Evolutionary conservation across 1,284 basidiomycete species (phyloP), one percentile per base, ranked within the genome.

Genomic region (Phellopilus nigrolimitatus): DNA sequence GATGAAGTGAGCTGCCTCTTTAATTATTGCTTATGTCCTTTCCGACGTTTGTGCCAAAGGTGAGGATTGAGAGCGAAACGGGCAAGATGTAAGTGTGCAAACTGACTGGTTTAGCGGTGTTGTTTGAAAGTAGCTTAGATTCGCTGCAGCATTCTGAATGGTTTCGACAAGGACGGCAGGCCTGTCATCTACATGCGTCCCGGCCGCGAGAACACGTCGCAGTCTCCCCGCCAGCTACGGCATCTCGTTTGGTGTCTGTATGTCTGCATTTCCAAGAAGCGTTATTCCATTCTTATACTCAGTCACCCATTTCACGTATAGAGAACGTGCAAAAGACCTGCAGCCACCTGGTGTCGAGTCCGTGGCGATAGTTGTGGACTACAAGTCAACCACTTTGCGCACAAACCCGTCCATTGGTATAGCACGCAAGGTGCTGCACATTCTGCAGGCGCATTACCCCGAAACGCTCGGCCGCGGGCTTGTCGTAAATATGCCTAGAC

Each of bases 391-490:
- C 0, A 91, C 88, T 0, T 72, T 91, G 3, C 77, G 82, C 47
- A 88, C 84, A 13, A 92, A 88, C 63, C 90, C 90, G 4, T 88
- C 88, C 5, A 80, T 91, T 59, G 81, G 82, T 12, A 76, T 87
- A 5, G 88, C 85, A 2, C 72, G 83, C 49, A 89, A 91, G 68
- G 87, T 89, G 1, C 74, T 94, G 19, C 73, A 79, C 55, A 93
- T 97, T 58, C 74, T 97, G 33, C 93, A 95, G 66, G 82, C 91
- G 58, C 91, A 95, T 66, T 97, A 97, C 61, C 86, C 88, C 28
- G 92, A 95, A 69, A 86, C 89, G 3, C 78, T 95, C 25, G 93
- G 92, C 17, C 78, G 89, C 15, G 92, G 90, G 10, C 74, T 95
- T 34, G 84, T 95, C 33, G 80, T 88, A 45, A 92, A 94, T 64